Evolutionary conservation across 768 basidiomycete genomes (phyloP), one percentile per base, ranked within the genome.

Genomic region (Rhizopogon vulgaris): DNA sequence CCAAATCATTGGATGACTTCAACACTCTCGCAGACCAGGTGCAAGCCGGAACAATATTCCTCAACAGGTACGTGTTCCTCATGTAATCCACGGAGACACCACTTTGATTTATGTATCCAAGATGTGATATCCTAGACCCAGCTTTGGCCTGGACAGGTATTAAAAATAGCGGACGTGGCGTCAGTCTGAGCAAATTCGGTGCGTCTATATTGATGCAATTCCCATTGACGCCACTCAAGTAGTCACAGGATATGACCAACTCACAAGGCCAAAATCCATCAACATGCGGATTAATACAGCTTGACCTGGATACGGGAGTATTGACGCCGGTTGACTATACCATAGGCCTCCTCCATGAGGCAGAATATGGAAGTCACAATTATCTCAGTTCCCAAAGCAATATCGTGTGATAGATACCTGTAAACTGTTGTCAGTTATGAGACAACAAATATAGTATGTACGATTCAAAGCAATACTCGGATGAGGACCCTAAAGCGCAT

Each of bases 101-200:
- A n/a, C 7, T 15, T 24, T 47, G 17, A 22, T 15, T 14, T 25
- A 34, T 15, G 14, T 51, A 22, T 56, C 24, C 2, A 56, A 87
- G 87, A 39, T 90, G 89, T 59, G 95, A 99, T 68, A 85, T 76
- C 62, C 76, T 96, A 22, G 96, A 99, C 62, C 95, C 96, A 2
- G 92, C 94, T 4, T 73, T 98, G 1, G 79, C 90, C 0, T 99
- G 96, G 96, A 90, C 86, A 3, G 96, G 95, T 2, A 86, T 91
- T 42, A 98, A 97, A 74, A 73, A 96, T 60, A 93, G 88, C 50
- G 96, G 96, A 24, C 75, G 94, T 27, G 96, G 95, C 1, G 74
- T 97, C 54, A 94, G 90, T 61, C 71, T 98, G 59, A 92, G 90
- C 65, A 85, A 86, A 63, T 93, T 90, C 57, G 94, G 94, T 91